Conservation (phyloP, 257 asterid genomes). For the Fraxinus quadrangulata region DNA sequence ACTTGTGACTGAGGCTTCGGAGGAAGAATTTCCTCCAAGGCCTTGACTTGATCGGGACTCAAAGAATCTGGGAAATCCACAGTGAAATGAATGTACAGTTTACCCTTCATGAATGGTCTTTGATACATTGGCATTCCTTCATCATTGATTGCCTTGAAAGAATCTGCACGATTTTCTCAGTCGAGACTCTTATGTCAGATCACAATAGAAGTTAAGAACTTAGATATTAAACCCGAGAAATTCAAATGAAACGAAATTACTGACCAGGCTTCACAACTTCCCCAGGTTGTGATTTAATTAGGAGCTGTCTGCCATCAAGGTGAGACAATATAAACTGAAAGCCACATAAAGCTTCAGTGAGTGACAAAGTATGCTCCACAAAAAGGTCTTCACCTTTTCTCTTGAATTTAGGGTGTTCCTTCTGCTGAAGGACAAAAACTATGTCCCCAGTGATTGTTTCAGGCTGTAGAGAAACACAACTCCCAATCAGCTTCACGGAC, state of each 20-base stretch:
- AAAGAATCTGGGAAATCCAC: slow-evolving; percentile 61
- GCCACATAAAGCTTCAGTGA: slow-evolving; percentile 54
- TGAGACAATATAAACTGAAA: slow-evolving; percentile 52
- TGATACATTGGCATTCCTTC: slow-evolving; percentile 65
- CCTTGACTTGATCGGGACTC: slow-evolving; percentile 34
- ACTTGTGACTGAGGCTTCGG: slow-evolving; percentile 39
- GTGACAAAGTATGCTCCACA: slow-evolving; percentile 42
- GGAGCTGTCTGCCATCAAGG: slow-evolving; percentile 53
- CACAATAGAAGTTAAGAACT: not conserved
- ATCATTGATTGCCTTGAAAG: slow-evolving; percentile 57
- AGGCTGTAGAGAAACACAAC: slow-evolving; percentile 36
- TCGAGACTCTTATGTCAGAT: not conserved
- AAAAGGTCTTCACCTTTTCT: slow-evolving; percentile 56
- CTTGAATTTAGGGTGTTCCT: slow-evolving; percentile 55
- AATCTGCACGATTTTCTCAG: slow-evolving; percentile 32
- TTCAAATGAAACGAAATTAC: not conserved
- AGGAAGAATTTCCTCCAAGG: slow-evolving; percentile 47
- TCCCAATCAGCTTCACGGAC: too few species aligned
- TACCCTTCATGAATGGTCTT: slow-evolving; percentile 65
- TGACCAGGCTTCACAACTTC: slow-evolving; percentile 62
- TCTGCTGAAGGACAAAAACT: slow-evolving; percentile 60
- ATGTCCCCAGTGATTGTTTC: slow-evolving; percentile 57
- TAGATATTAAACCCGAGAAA: too few species aligned
- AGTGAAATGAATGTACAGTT: slow-evolving; percentile 54
- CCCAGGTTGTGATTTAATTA: slow-evolving; percentile 49